Evolutionary conservation across 306 rosid genomes (phyloP).

Genomic region (Oemleria cerasiformis): DNA sequence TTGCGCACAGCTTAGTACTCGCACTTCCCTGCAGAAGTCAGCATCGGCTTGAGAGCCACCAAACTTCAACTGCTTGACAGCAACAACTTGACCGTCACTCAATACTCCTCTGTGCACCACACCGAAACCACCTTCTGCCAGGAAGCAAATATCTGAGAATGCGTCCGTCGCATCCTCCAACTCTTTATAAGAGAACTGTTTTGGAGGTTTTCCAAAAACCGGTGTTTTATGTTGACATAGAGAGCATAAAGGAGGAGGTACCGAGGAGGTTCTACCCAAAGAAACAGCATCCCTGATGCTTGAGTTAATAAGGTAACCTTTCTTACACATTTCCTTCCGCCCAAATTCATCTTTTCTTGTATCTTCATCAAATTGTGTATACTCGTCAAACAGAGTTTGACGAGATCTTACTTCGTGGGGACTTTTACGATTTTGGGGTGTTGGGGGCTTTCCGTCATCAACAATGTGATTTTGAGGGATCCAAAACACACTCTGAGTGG

Average conservation of each 20-base stretch:
- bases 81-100: conserved; percentile 87
- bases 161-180: conserved; percentile 75
- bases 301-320: conserved; percentile 40
- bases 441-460: conserved; percentile 40
- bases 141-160: conserved; percentile 60
- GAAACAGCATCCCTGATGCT: conserved; percentile 61
- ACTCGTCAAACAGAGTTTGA: conserved; percentile 43
- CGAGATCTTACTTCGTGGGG: conserved; percentile 43
- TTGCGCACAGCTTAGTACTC: conserved; percentile 94
- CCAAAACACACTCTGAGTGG: conserved; percentile 44
- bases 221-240: conserved; percentile 85
- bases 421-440: conserved; percentile 27
- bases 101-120: conserved; percentile 76
- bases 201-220: conserved; percentile 87
- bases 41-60: conserved; percentile 78
- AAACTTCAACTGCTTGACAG: conserved; percentile 82
- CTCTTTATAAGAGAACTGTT: conserved; percentile 69
- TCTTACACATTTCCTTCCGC: conserved; percentile 35
- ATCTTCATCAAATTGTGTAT: conserved; percentile 41
- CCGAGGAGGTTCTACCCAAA: conserved; percentile 60
- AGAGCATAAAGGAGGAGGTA: conserved; percentile 91
- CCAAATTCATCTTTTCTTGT: conserved; percentile 25
- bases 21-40: conserved; percentile 89
- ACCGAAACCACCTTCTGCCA: conserved; percentile 87
- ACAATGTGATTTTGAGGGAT: conserved; percentile 50